A percentile compares a stretch with the other conserved stretches of the same genome.
These are phyloP conservation scores for Zygosaccharomyces pseudobailii DNA, from an alignment of 1,139 yeast genomes.

Conservation along the genomic window DNA sequence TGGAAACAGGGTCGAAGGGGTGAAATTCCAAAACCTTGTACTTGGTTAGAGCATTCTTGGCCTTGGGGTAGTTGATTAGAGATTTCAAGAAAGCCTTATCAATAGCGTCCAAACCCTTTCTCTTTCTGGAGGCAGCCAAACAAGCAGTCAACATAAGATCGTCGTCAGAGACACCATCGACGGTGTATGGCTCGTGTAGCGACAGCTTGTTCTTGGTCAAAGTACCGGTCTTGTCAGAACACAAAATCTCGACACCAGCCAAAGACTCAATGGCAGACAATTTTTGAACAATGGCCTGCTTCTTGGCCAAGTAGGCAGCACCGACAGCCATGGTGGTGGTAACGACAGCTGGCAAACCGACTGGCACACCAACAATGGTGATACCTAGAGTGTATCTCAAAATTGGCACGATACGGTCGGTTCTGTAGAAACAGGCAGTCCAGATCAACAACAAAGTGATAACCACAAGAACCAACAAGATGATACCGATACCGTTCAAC, in stretches of 20 bases:
- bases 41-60: constrained; percentile 90
- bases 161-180: constrained; percentile 97
- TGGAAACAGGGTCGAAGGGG: constrained; percentile 96
- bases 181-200: constrained; percentile 97
- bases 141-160: constrained; percentile 97
- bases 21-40: constrained; percentile 94
- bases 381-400: constrained; percentile 94
- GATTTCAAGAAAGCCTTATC: constrained; percentile 97
- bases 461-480: constrained; percentile 83
- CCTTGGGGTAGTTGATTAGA: constrained; percentile 81
- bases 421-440: constrained; percentile 94
- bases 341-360: constrained; percentile 98
- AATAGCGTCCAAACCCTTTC: constrained; percentile 97
- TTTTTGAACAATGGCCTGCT: constrained; percentile 97
- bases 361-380: constrained; percentile 99
- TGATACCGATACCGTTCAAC: constrained; percentile 95
- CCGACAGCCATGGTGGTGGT: constrained; percentile 99
- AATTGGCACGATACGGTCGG: constrained; percentile 81
- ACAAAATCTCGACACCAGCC: constrained; percentile 98
- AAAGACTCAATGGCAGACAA: constrained; percentile 96
- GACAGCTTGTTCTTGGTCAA: constrained; percentile 96
- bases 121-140: constrained; percentile 97
- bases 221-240: constrained; percentile 99
- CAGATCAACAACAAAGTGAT: constrained; percentile 84
- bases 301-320: constrained; percentile 98